Conservation (phyloP, 805 yeast species). For the Candida easanensis region DNA sequence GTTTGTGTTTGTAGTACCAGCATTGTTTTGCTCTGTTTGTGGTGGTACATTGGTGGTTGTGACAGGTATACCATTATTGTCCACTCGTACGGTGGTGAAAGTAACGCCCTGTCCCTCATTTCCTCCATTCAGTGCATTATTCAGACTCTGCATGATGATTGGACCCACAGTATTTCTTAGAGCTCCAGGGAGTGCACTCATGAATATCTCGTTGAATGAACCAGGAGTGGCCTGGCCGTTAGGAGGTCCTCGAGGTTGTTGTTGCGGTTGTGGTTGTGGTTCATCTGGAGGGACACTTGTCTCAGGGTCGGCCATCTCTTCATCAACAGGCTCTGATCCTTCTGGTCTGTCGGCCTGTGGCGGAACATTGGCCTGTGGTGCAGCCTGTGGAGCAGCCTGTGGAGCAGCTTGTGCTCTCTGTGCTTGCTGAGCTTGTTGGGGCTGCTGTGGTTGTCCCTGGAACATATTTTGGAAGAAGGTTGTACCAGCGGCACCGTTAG, state of each 20-base stretch:
- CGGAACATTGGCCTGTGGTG: background rate
- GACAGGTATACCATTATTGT: background rate
- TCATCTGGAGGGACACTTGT: conserved; percentile 5
- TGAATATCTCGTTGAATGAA: conserved; percentile 7
- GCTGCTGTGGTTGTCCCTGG: background rate
- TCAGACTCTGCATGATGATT: conserved; percentile 12
- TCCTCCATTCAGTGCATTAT: conserved; percentile 15
- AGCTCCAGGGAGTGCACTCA: conserved; percentile 11
- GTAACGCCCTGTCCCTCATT: conserved; percentile 13
- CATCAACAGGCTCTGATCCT: conserved; percentile 6
- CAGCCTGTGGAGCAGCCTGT: background rate
- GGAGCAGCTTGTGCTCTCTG: too few species aligned
- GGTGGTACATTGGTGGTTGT: background rate
- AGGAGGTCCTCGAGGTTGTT: background rate
- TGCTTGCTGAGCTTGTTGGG: background rate
- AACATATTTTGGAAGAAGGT: background rate
- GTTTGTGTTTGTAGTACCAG: too few species aligned
- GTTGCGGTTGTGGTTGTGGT: background rate
- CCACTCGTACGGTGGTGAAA: conserved; percentile 10
- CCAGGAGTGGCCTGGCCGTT: background rate
- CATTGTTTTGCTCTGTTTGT: background rate
- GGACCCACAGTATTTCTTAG: conserved; percentile 16
- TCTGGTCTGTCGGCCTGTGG: background rate
- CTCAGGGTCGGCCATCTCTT: conserved; percentile 12
- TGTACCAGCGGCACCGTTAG: background rate